Evolutionary conservation across 345 rosid species (phyloP).

Genomic region (Triadica sebifera): DNA sequence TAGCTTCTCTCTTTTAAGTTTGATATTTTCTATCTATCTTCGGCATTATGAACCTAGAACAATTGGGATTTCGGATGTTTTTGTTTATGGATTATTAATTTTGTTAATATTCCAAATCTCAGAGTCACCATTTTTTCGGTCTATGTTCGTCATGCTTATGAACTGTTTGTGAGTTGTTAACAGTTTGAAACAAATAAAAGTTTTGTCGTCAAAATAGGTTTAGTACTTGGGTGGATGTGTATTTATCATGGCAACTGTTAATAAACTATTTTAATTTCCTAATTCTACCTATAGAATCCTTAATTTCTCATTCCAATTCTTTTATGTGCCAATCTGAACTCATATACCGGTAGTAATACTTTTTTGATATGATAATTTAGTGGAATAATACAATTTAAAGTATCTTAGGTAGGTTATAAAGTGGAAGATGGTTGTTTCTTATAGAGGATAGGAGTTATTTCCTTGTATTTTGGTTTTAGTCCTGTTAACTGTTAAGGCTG

Average conservation of each 20-base stretch:
- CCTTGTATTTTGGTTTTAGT: not conserved
- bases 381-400: no score
- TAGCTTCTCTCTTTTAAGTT: constrained; percentile 13
- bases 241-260: no score
- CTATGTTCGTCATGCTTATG: not conserved
- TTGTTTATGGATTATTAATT: constrained; percentile 27
- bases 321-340: not conserved
- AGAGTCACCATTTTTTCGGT: not conserved
- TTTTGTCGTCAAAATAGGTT: not conserved
- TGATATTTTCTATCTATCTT: constrained; percentile 9
- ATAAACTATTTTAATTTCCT: no score
- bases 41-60: constrained; percentile 28
- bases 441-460: no score
- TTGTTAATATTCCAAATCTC: constrained; percentile 24
- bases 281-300: no score
- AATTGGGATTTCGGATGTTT: constrained; percentile 27
- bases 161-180: not conserved
- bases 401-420: not conserved
- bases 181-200: no score
- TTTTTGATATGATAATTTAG: not conserved
- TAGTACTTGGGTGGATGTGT: not conserved
- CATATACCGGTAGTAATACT: not conserved
- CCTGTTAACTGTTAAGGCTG: not conserved
- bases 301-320: no score
- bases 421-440: no score